Base-by-base conservation (phyloP, 768 basidiomycete species). In the Kwoniella botswanensis region DNA sequence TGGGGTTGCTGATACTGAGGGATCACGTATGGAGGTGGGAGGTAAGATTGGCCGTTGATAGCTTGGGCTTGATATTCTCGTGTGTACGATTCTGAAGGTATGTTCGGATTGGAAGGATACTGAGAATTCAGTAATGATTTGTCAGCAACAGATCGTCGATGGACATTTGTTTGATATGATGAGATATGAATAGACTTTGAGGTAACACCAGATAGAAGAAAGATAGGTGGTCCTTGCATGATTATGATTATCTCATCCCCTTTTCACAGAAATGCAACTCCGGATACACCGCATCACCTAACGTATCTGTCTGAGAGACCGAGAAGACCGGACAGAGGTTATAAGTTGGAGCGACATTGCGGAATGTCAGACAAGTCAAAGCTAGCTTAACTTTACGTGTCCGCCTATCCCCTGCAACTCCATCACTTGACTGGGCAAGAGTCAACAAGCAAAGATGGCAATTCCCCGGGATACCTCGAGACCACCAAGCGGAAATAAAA, bases 21-120 rank as follows among this genome's bases (percentile, higher is more conserved):
- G 15, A 57, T n/a, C n/a, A 56, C 61, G 68, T 69, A 63, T 43
- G 68, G 60, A 44, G 68, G 68, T n/a, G 68, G 68, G 21, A 69
- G 61, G 42, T 69, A 62, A 24, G 68, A 15, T 56, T 42, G 68
- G 18, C 54, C 42, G 18, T 42, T 65, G n/a, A 10, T 50, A 18
- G 62, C 35, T 43, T 61, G 59, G n/a, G 59, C 35, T 55, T n/a
- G 54, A 21, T 43, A 61, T n/a, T 26, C 42, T 42, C 59, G 21
- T 17, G 59, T 17, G 21, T 61, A 61, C 7, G 42, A 22, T 5
- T 61, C 59, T 4, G 21, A 26, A 24, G 59, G 26, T 12, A n/a
- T 43, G 22, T 61, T 61, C 11, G 59, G 42, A 26, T 61, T 61
- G 42, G 42, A n/a, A 15, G 15, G 57, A 35, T 55, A 55, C 54